Percentiles rank a stretch among this genome's conserved stretches.
Evolutionary conservation across 768 basidiomycete species (phyloP).

Genomic region (Hygrophorus pudorinus): DNA sequence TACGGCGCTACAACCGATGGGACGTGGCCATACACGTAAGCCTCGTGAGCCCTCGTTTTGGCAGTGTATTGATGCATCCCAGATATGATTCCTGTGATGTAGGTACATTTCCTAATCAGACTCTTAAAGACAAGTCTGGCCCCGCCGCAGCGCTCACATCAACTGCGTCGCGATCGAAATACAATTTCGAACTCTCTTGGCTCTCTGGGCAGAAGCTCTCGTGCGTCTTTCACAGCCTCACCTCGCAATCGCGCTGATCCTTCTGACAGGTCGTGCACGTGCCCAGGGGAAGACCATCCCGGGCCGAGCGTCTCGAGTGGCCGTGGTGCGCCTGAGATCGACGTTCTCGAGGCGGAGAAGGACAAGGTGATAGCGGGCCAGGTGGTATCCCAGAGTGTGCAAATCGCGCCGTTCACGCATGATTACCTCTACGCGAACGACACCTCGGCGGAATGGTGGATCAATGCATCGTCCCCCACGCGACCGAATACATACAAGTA

Average conservation of each 20-base stretch:
- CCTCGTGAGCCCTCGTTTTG: slow-evolving; percentile 4
- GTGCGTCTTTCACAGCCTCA: slow-evolving; percentile 26
- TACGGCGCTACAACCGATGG: slow-evolving; percentile 76
- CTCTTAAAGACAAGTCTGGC: slow-evolving; percentile 34
- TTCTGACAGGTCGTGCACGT: slow-evolving; percentile 56
- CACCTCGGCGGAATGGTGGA: slow-evolving; percentile 22
- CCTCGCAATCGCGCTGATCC: neutral
- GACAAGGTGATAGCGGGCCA: slow-evolving; percentile 43
- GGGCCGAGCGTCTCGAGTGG: slow-evolving; percentile 48
- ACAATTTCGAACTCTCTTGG: slow-evolving; percentile 60
- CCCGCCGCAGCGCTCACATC: slow-evolving; percentile 56
- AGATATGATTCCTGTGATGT: slow-evolving; percentile 64
- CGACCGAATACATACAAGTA: slow-evolving; percentile 33
- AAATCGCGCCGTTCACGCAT: slow-evolving; percentile 50
- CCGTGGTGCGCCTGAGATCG: slow-evolving; percentile 75
- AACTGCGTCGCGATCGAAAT: slow-evolving; percentile 33
- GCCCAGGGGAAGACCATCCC: slow-evolving; percentile 66
- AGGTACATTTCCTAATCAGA: slow-evolving; percentile 72
- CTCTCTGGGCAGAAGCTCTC: slow-evolving; percentile 69
- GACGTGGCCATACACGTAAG: slow-evolving; percentile 73
- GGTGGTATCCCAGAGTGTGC: slow-evolving; percentile 65
- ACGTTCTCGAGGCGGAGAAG: slow-evolving; percentile 69
- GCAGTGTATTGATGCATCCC: neutral
- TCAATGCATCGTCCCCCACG: slow-evolving; percentile 23
- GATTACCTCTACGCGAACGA: slow-evolving; percentile 29